Conservation (phyloP, 352 stramenopile genomes). For the Globisporangium radiosum region DNA sequence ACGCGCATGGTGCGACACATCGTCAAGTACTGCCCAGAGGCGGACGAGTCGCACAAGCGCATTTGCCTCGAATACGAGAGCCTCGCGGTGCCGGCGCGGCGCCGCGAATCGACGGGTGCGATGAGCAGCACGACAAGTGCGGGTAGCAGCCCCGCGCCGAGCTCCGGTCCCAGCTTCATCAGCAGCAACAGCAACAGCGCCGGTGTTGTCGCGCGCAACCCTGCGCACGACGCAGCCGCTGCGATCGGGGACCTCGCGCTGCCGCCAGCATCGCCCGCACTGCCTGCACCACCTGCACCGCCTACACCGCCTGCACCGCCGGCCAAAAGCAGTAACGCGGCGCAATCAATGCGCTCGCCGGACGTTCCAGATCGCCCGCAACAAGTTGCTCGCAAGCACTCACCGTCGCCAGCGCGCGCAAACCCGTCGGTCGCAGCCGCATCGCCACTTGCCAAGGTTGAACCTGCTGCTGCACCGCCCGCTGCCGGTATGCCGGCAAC, state of each 20-base stretch:
- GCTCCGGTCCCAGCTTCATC: no score
- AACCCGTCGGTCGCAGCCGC: not conserved
- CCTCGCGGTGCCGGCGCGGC: slow-evolving; percentile 20
- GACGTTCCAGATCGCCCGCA: no score
- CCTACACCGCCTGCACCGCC: not conserved
- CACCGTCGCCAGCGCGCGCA: not conserved
- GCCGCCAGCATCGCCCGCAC: not conserved
- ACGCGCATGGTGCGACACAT: slow-evolving; percentile 44
- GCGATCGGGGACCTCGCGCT: not conserved
- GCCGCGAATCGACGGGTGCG: slow-evolving; percentile 2
- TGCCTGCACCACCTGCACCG: not conserved
- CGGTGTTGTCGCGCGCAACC: no score
- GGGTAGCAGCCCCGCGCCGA: no score
- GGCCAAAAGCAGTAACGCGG: not conserved
- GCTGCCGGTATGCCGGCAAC: no score
- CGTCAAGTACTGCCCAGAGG: slow-evolving; percentile 29
- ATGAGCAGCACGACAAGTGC: not conserved
- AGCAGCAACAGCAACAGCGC: no score
- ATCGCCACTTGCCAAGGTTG: not conserved
- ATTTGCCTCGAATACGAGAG: slow-evolving; percentile 39
- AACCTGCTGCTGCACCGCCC: no score
- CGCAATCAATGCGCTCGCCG: no score
- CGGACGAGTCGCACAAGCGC: slow-evolving; percentile 33
- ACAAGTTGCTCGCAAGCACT: no score
- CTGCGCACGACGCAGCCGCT: no score